Base-by-base conservation (phyloP, 768 basidiomycete genomes). In the Amyloporia xantha region DNA sequence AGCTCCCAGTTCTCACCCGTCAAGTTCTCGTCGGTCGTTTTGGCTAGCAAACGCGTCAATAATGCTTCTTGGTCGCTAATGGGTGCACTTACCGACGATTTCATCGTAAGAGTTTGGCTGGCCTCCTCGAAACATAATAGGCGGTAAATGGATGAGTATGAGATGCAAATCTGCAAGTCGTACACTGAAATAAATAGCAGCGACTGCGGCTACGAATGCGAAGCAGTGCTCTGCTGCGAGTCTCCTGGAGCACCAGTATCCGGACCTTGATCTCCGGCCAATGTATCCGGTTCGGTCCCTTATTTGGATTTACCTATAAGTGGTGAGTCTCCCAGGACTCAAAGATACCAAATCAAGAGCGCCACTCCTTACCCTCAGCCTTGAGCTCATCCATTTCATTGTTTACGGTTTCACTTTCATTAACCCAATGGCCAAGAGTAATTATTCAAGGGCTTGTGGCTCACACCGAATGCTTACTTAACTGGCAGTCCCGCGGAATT, bases 1-100 rank as follows among this genome's bases (percentile, higher is more conserved):
- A 92, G 73, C 63, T 93, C 93, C 96, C 96, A 99, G 67, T 96
- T 90, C 70, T 96, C 95, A 48, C 77, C 75, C 0, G 94, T 94
- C 50, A 94, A 73, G 65, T 92, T 93, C 78, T 98, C 96, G 65
- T 94, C 91, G n/a, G 96, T 99, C 27, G 95, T 88, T 70, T 96
- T 95, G 59, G 68, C 94, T 96, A 67, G 20, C 27, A 21, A 41
- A 53, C 21, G 30, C 37, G 47, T 49, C 15, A 54, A 36, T 28
- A 30, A 41, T 40, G 37, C 37, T 25, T 15, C 15, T 39, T 39
- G 38, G 19, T 36, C 33, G 46, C 86, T 59, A 54, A 91, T 90
- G 26, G 3, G 23, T 2, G 17, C 44, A 81, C 89, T 64, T 55
- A 93, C 93, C 79, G 66, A 96, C 89, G 49, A 93, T 78, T 45